Evolutionary conservation across 352 stramenopile genomes (phyloP).

Genomic region (Aphanomyces cochlioides): DNA sequence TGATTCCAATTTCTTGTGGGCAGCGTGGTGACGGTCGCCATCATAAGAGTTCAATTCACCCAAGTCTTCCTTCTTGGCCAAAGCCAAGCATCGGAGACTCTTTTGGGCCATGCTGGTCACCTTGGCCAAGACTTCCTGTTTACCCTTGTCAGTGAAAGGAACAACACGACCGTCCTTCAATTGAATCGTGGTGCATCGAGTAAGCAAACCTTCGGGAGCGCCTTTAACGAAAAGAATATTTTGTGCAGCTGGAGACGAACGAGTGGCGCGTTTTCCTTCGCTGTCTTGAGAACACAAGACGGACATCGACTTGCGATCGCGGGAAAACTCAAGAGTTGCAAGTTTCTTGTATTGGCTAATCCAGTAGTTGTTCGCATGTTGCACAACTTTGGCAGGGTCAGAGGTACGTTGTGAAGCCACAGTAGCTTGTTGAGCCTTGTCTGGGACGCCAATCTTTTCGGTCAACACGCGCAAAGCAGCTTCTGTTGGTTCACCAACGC

Average conservation of each 20-base stretch:
- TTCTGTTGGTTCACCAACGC: constrained; percentile 96
- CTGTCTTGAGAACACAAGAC: constrained; percentile 76
- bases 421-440: constrained; percentile 59
- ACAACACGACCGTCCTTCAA: constrained; percentile 90
- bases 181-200: constrained; percentile 93
- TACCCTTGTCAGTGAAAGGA: constrained; percentile 85
- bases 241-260: constrained; percentile 57
- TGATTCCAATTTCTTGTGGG: constrained; percentile 74
- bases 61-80: constrained; percentile 95
- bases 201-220: constrained; percentile 94
- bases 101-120: constrained; percentile 89
- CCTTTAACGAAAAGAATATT: constrained; percentile 99
- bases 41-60: constrained; percentile 75
- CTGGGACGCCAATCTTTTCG: constrained; percentile 91
- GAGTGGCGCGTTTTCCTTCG: constrained; percentile 45
- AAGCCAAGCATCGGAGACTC: constrained; percentile 93
- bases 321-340: constrained; percentile 95
- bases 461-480: constrained; percentile 93
- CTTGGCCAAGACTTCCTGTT: constrained; percentile 85
- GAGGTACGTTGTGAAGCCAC: constrained; percentile 51
- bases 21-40: constrained; percentile 77
- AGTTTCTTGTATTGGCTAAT: constrained; percentile 81
- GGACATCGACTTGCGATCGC: constrained; percentile 98
- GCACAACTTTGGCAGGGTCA: constrained; percentile 65
- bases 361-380: constrained; percentile 83